Percentiles rank a stretch among this genome's conserved stretches.
Evolutionary conservation across 2,329 filamentous ascomycete genomes (phyloP).

Genomic region (Aureobasidium sp.): DNA sequence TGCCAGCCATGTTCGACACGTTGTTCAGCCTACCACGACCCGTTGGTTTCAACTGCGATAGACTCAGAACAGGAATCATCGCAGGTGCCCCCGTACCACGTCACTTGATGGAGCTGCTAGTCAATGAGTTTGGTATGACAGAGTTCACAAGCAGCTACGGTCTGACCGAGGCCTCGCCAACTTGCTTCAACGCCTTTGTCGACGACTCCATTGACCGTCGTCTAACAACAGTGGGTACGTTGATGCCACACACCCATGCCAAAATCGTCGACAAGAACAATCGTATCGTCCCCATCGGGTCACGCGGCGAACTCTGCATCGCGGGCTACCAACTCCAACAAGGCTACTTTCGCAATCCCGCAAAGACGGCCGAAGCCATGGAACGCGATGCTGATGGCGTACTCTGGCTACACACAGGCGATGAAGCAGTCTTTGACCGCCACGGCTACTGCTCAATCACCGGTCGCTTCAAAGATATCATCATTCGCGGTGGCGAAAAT

Average conservation of each 20-base stretch:
- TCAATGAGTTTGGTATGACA: slow-evolving; percentile 64
- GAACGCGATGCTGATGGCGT: slow-evolving; percentile 54
- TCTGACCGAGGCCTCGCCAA: slow-evolving; percentile 70
- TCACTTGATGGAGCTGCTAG: slow-evolving; percentile 64
- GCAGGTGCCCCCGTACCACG: slow-evolving; percentile 69
- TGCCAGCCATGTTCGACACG: slow-evolving; percentile 77
- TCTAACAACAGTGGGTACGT: slow-evolving; percentile 63
- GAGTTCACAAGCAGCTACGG: slow-evolving; percentile 51
- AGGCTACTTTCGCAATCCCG: slow-evolving; percentile 57
- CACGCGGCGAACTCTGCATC: slow-evolving; percentile 66
- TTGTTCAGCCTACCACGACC: slow-evolving; percentile 44
- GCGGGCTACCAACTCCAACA: slow-evolving; percentile 67
- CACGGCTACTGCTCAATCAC: slow-evolving; percentile 32
- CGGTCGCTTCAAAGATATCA: slow-evolving; percentile 25
- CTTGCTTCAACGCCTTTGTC: slow-evolving; percentile 72
- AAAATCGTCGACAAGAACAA: slow-evolving; percentile 68
- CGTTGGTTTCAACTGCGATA: slow-evolving; percentile 34
- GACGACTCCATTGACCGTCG: slow-evolving; percentile 60
- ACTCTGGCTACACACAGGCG: slow-evolving; percentile 57
- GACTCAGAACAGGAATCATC: slow-evolving; percentile 68
- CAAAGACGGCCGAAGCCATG: slow-evolving; percentile 66
- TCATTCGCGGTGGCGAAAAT: slow-evolving; percentile 55
- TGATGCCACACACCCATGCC: slow-evolving; percentile 64
- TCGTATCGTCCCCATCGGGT: slow-evolving; percentile 57
- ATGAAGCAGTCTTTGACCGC: slow-evolving; percentile 42